Conservation (phyloP, 768 basidiomycete genomes). For the Tricholomella constricta region DNA sequence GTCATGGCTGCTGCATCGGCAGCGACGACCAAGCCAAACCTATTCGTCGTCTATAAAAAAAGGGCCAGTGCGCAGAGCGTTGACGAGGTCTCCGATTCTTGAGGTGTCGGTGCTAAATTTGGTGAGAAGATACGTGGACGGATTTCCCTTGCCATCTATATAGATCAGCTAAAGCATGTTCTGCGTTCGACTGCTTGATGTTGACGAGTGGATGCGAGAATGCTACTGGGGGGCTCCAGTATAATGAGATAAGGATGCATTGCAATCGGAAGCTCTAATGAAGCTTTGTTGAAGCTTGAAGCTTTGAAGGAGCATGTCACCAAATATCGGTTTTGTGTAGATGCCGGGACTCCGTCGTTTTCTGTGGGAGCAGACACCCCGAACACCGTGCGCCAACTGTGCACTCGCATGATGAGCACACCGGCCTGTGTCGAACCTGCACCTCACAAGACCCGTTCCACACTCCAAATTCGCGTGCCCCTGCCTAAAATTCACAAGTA, state of each 20-base stretch:
- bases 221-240: slow-evolving; percentile 49
- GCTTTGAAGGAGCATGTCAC: too few relatives aligned
- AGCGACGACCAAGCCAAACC: slow-evolving; percentile 64
- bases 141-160: slow-evolving; percentile 64
- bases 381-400: too few relatives aligned
- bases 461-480: too few relatives aligned
- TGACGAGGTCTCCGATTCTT: slow-evolving; percentile 46
- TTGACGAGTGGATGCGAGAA: slow-evolving; percentile 69
- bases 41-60: slow-evolving; percentile 12
- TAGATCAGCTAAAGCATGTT: slow-evolving; percentile 54
- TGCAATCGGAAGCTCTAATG: too few relatives aligned
- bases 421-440: too few relatives aligned
- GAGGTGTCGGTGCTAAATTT: slow-evolving; percentile 2
- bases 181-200: slow-evolving; percentile 55
- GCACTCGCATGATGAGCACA: too few relatives aligned
- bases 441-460: too few relatives aligned
- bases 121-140: slow-evolving; percentile 5
- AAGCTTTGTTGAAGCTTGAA: too few relatives aligned
- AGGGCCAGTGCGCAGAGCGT: slow-evolving; percentile 32
- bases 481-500: too few relatives aligned
- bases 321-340: too few relatives aligned
- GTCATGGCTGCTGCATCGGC: slow-evolving; percentile 55
- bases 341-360: too few relatives aligned
- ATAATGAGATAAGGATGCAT: not conserved
- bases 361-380: too few relatives aligned